These are phyloP conservation scores for Phytophthora ramorum DNA, from an alignment of 352 stramenopile species.

Conservation along the genomic window DNA sequence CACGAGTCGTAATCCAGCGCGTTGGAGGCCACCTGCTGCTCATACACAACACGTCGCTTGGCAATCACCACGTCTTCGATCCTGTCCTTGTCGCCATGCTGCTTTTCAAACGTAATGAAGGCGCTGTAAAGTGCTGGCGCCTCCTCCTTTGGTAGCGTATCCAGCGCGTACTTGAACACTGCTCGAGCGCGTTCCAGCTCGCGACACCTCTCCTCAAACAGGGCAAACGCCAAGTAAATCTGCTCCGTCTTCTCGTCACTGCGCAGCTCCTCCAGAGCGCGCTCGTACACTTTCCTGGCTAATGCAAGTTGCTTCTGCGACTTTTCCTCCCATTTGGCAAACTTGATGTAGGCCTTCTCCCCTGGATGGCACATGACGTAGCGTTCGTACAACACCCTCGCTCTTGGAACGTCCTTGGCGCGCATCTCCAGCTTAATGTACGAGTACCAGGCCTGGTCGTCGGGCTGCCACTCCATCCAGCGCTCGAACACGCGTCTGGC, in stretches of 20 bases:
- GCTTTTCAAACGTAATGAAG: constrained; percentile 99
- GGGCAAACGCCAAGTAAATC: constrained; percentile 95
- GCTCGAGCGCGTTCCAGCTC: constrained; percentile 92
- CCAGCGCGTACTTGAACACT: constrained; percentile 89
- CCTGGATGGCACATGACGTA: constrained; percentile 94
- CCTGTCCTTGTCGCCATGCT: constrained; percentile 95
- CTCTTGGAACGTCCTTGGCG: constrained; percentile 84
- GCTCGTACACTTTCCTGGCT: constrained; percentile 95
- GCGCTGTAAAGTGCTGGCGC: constrained; percentile 95
- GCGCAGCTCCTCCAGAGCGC: constrained; percentile 92
- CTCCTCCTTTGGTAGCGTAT: constrained; percentile 84
- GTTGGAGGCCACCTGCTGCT: constrained; percentile 91
- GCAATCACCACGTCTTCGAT: constrained; percentile 97
- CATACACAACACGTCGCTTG: constrained; percentile 96
- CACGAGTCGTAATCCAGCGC: constrained; percentile 98
- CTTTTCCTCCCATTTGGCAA: constrained; percentile 98
- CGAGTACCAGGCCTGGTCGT: constrained; percentile 98
- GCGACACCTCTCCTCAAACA: constrained; percentile 98
- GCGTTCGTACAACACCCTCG: constrained; percentile 93
- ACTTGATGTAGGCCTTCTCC: constrained; percentile 97
- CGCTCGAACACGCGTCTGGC: constrained; percentile 97
- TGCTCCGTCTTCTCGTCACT: constrained; percentile 82
- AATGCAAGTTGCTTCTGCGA: constrained; percentile 93
- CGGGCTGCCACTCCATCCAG: constrained; percentile 97
- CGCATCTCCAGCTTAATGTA: constrained; percentile 99